Percentiles rank a stretch among this genome's conserved stretches.
These are phyloP conservation scores for Neurospora sublineolata DNA, from an alignment of 495 filamentous ascomycete genomes.

Conservation along the genomic window DNA sequence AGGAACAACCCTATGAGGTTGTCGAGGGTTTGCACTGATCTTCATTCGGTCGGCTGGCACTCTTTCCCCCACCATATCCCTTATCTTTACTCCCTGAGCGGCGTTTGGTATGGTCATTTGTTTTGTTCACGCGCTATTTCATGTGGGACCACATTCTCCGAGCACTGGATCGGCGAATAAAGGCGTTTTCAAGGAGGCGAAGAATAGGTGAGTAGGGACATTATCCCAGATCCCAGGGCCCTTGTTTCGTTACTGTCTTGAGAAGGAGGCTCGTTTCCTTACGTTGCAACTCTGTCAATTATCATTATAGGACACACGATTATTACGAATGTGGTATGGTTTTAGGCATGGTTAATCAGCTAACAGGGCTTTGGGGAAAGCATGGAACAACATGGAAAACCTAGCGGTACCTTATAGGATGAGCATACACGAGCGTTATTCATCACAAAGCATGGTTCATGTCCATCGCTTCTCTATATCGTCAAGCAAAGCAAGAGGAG, in stretches of 20 bases:
- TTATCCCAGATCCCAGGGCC: neutral
- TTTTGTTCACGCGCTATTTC: neutral
- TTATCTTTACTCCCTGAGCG: neutral
- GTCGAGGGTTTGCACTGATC: conserved; percentile 12
- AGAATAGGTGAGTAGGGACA: neutral
- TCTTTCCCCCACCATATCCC: neutral
- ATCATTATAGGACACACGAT: neutral
- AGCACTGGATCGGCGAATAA: neutral
- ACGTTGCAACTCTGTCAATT: neutral
- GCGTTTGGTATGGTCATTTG: neutral
- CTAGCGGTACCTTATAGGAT: neutral
- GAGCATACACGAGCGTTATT: neutral
- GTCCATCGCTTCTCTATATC: neutral
- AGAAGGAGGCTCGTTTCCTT: neutral
- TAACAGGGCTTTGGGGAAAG: neutral
- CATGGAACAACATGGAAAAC: neutral
- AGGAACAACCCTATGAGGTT: conserved; percentile 10
- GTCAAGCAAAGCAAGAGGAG: neutral
- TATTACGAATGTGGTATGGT: neutral
- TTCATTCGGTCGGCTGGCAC: neutral
- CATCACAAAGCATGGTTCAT: neutral
- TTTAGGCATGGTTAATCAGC: neutral
- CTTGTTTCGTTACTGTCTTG: neutral
- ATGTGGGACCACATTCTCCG: neutral
- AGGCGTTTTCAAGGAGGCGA: neutral